Base-by-base conservation (phyloP, 257 asterid genomes). In the Jacaranda copaia region DNA sequence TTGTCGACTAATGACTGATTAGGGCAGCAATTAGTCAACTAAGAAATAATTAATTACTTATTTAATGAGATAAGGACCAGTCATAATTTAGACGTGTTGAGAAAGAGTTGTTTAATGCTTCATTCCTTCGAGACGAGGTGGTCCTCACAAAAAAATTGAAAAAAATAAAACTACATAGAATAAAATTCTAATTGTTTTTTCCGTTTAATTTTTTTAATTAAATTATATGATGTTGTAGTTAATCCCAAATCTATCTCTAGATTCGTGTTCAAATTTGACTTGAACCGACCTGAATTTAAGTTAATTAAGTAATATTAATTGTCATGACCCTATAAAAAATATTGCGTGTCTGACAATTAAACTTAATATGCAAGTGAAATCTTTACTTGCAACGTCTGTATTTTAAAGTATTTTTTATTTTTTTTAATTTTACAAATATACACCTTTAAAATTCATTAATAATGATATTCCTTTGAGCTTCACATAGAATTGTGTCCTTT, bases 1-100 rank as follows among this genome's bases (percentile, higher is more conserved):
- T 68, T 43, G 83, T 78, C 83, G 78, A 74, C 75, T 72, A 25
- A 62, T 42, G 46, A 42, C 51, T 14, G 38, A 64, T 3, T 55
- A 75, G 67, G 40, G 25, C 72, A 75, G 4, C 20, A 59, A 72
- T 56, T 40, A 67, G 68, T 74, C 74, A 75, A 71, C 56, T 48
- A 42, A 25, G 15, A 66, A 73, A 69, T 32, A 61, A 49, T n/a
- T 72, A 73, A 56, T 53, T 58, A 52, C n/a, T 60, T 61, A 39
- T 1, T 60, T 74, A 43, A 38, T 52, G 49, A 32, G 68, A 70
- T 81, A 59, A 68, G 32, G 32, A 25, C 71, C 61, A 40, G 25
- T 64, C 64, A 49, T 49, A 43, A 68, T 40, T 35, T 16, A 43
- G 9, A 69, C 77, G 64, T 67, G 59, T 42, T 3, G n/a, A 69